Evolutionary conservation across 1,284 basidiomycete genomes (phyloP), one percentile per base, ranked within the genome.

Genomic region (Rhodotorula sp.): DNA sequence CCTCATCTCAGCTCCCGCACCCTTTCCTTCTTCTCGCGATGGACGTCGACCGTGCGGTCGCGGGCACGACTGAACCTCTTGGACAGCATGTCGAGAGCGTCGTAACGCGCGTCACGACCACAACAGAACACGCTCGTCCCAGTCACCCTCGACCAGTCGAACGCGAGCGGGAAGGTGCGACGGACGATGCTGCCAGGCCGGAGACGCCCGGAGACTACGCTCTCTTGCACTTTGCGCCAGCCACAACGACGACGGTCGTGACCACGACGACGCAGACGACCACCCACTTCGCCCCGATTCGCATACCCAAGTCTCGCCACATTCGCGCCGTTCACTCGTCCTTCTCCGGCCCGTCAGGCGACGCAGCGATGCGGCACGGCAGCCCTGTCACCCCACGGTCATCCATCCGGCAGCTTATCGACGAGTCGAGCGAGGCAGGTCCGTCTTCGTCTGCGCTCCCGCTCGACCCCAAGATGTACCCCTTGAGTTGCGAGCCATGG

Each of bases 231-330:
- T 63, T 79, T 44, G 64, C 61, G 13, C 77, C 78, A 15, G 72
- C 76, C 3, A 72, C 68, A 1, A 76, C 76, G 2, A 74, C 73
- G 29, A 75, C 71, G 0, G 73, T 76, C 52, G 72, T 74, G 20
- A 77, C 77, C 7, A 79, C 77, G 5, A 78, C 78, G 15, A 79
- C 78, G 9, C 73, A 73, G 19, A 75, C 76, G 11, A 78, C 74
- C 2, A 73, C 79, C 39, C 65, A 71, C 62, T 79, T 77, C 63
- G 76, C 78, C 13, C 78, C 78, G 24, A 67, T 79, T 52, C 64
- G 67, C 22, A 56, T 79, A 10, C 77, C 76, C 3, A 64, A 67
- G n/a, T 63, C 76, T 30, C 48, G 58, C 24, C 17, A 53, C 4
- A 53, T 67, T 55, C 62, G 48, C n/a, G 65, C 66, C 20, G 29